These are phyloP conservation scores for Sphagnurus paluster DNA, from an alignment of 1,284 basidiomycete species.

Conservation along the genomic window DNA sequence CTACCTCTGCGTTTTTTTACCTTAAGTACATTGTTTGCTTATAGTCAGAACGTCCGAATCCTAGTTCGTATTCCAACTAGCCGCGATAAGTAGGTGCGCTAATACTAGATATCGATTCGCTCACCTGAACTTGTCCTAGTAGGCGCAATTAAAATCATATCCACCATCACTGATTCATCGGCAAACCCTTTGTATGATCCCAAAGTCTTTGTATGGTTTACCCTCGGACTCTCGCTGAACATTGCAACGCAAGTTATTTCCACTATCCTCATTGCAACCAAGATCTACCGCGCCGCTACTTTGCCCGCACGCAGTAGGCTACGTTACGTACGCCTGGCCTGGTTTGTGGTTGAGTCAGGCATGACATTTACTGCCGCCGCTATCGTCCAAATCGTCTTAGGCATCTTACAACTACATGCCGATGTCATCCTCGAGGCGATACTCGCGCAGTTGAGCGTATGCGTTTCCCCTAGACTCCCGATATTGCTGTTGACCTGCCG, in stretches of 20 bases:
- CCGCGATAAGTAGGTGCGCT: conserved; percentile 18
- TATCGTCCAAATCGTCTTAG: conserved; percentile 24
- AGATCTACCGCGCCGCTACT: conserved; percentile 23
- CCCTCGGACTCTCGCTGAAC: conserved; percentile 25
- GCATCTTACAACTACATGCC: conserved; percentile 25
- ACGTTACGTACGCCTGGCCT: conserved; percentile 21
- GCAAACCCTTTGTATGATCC: conserved; percentile 22
- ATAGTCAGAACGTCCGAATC: no score
- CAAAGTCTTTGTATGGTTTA: conserved; percentile 23
- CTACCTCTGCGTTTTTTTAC: conserved; percentile 19
- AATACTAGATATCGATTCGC: background rate
- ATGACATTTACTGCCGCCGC: conserved; percentile 25
- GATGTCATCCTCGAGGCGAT: conserved; percentile 26
- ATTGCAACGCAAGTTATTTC: conserved; percentile 26
- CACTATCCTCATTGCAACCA: conserved; percentile 21
- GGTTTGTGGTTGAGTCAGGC: conserved; percentile 25
- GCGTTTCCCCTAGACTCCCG: no score
- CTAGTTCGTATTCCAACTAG: conserved; percentile 22
- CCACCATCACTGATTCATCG: conserved; percentile 19
- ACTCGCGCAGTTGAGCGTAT: no score
- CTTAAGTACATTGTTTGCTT: no score
- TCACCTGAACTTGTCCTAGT: conserved; percentile 10
- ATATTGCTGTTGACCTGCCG: no score
- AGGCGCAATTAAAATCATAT: conserved; percentile 25
- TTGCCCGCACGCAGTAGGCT: conserved; percentile 12